Conservation (phyloP, 2,329 filamentous ascomycete genomes). For the Epichloe typhina region DNA sequence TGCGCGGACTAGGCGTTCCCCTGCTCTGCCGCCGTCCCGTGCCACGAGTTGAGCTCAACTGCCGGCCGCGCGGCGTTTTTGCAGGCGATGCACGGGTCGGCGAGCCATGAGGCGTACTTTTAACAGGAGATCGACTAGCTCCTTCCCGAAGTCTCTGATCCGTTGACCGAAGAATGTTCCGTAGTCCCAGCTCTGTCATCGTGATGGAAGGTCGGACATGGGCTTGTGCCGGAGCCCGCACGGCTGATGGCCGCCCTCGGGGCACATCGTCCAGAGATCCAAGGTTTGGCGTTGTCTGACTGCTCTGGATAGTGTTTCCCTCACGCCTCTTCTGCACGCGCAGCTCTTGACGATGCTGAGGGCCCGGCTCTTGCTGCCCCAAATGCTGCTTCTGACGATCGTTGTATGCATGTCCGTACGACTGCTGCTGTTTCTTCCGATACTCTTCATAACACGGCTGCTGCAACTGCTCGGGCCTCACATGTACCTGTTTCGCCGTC, state of each 20-base stretch:
- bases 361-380: background rate
- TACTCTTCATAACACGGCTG: conserved; percentile 5
- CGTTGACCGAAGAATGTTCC: conserved; percentile 38
- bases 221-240: conserved; percentile 7
- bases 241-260: conserved; percentile 2
- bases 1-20: conserved; percentile 16
- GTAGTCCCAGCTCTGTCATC: conserved; percentile 32
- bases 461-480: conserved; percentile 2
- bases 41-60: conserved; percentile 4
- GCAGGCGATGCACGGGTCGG: conserved; percentile 13
- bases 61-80: conserved; percentile 9
- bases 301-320: background rate
- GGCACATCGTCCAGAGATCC: conserved; percentile 7
- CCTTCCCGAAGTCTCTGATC: conserved; percentile 36
- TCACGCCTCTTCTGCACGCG: conserved; percentile 9
- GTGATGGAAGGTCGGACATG: conserved; percentile 16
- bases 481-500: background rate
- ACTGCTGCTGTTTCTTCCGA: conserved; percentile 3
- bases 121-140: conserved; percentile 16
- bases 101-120: conserved; percentile 10
- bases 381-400: background rate
- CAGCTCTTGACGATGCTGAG: conserved; percentile 7
- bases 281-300: conserved; percentile 12
- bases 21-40: conserved; percentile 9
- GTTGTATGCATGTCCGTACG: background rate